These are phyloP conservation scores for Ophiostoma pallidulum DNA, from an alignment of 2,329 filamentous ascomycete genomes.

Conservation along the genomic window DNA sequence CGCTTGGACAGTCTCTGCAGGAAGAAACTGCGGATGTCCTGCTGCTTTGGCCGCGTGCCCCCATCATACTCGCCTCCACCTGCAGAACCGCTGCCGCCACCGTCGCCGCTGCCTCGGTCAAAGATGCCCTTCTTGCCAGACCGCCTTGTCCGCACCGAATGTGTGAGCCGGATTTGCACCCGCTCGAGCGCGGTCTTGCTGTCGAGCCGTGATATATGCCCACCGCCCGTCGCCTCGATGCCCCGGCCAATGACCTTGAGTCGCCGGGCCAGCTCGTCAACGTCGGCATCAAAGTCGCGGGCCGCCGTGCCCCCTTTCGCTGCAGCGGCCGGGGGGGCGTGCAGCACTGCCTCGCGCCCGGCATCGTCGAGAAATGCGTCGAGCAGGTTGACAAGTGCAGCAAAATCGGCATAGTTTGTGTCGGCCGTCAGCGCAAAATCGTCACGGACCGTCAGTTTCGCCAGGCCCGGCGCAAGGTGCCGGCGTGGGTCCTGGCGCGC, in stretches of 20 bases:
- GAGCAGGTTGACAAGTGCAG: slow-evolving; percentile 56
- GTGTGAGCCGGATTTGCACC: slow-evolving; percentile 62
- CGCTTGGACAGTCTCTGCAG: slow-evolving; percentile 8
- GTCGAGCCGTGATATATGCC: slow-evolving; percentile 62
- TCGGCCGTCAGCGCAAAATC: slow-evolving; percentile 40
- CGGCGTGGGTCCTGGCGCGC: slow-evolving; percentile 30
- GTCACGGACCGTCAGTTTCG: slow-evolving; percentile 25
- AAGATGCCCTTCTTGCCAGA: slow-evolving; percentile 44
- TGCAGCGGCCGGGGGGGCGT: not conserved
- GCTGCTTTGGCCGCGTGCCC: slow-evolving; percentile 8
- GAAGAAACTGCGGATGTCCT: slow-evolving; percentile 17
- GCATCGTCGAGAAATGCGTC: slow-evolving; percentile 63
- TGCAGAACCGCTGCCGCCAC: not conserved
- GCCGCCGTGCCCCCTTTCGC: slow-evolving; percentile 16
- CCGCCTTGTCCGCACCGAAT: slow-evolving; percentile 58
- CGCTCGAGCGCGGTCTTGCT: slow-evolving; percentile 68
- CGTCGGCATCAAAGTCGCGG: slow-evolving; percentile 53
- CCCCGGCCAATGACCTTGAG: slow-evolving; percentile 49
- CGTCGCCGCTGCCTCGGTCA: slow-evolving; percentile 1
- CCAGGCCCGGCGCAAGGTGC: slow-evolving; percentile 35
- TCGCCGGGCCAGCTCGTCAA: slow-evolving; percentile 56
- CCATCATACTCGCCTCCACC: not conserved
- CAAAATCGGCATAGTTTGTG: slow-evolving; percentile 61
- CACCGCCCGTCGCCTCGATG: slow-evolving; percentile 67
- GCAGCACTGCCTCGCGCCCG: slow-evolving; percentile 15